These are phyloP conservation scores for Dendrobium catenatum DNA, from an alignment of 106 monocot genomes.

Conservation along the genomic window DNA sequence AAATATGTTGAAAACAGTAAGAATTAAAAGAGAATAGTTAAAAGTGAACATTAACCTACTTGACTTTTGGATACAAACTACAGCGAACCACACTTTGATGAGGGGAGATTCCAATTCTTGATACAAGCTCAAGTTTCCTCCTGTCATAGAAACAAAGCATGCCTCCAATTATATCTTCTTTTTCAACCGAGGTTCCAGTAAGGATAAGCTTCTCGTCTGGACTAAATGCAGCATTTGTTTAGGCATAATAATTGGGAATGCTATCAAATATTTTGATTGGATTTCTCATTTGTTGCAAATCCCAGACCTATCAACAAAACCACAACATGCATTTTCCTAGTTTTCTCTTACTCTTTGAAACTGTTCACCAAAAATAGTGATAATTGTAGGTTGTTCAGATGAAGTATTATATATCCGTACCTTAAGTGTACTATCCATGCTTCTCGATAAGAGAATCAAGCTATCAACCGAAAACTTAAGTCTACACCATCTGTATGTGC, in stretches of 20 bases:
- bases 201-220: conserved; percentile 89
- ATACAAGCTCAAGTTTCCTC: conserved; percentile 86
- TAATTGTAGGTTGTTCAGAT: background rate
- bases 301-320: conserved; percentile 60
- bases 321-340: background rate
- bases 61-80: conserved; percentile 87
- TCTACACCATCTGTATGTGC: conserved; percentile 83
- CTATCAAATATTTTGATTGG: conserved; percentile 77
- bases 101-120: conserved; percentile 75
- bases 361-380: background rate
- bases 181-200: conserved; percentile 94
- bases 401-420: conserved; percentile 18
- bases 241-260: conserved; percentile 86
- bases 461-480: conserved; percentile 82
- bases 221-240: conserved; percentile 93
- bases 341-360: background rate
- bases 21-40: background rate
- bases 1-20: too few species aligned
- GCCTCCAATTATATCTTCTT: conserved; percentile 63
- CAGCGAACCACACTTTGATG: conserved; percentile 78
- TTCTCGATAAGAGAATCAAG: conserved; percentile 82
- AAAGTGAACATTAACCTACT: conserved; percentile 40
- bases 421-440: conserved; percentile 88
- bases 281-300: conserved; percentile 69
- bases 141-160: conserved; percentile 79